These are phyloP conservation scores for Fusarium palustre DNA, from an alignment of 2,329 filamentous ascomycete genomes.

Conservation along the genomic window DNA sequence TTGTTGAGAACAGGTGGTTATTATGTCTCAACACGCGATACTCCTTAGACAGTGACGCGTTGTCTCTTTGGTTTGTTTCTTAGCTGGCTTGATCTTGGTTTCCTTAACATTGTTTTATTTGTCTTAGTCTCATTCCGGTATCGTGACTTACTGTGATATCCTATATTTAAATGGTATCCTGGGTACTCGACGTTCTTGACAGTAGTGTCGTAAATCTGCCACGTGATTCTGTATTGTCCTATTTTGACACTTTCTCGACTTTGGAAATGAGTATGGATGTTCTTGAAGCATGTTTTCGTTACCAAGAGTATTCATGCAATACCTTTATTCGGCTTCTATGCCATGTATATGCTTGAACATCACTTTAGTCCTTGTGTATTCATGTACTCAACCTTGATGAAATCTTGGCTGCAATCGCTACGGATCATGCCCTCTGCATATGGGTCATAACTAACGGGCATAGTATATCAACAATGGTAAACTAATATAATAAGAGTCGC, in stretches of 20 bases:
- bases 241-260: no score
- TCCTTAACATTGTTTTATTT: conserved; percentile 47
- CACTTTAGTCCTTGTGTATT: no score
- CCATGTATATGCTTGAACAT: no score
- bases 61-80: conserved; percentile 51
- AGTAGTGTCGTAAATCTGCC: not conserved
- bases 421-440: not conserved
- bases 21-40: conserved; percentile 50
- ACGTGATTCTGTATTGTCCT: not conserved
- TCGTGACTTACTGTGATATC: not conserved
- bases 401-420: not conserved
- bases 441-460: no score
- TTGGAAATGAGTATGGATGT: not conserved
- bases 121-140: conserved; percentile 25
- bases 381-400: no score
- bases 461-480: conserved; percentile 4
- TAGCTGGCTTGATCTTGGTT: conserved; percentile 56
- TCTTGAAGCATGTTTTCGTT: not conserved
- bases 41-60: conserved; percentile 50
- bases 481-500: conserved; percentile 33
- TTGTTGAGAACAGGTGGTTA: conserved; percentile 49
- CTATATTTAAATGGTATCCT: not conserved
- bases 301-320: not conserved
- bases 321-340: no score
- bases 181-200: not conserved